Conservation (phyloP, 2,329 filamentous ascomycete genomes). For the Dryadomyces sulphureus region DNA sequence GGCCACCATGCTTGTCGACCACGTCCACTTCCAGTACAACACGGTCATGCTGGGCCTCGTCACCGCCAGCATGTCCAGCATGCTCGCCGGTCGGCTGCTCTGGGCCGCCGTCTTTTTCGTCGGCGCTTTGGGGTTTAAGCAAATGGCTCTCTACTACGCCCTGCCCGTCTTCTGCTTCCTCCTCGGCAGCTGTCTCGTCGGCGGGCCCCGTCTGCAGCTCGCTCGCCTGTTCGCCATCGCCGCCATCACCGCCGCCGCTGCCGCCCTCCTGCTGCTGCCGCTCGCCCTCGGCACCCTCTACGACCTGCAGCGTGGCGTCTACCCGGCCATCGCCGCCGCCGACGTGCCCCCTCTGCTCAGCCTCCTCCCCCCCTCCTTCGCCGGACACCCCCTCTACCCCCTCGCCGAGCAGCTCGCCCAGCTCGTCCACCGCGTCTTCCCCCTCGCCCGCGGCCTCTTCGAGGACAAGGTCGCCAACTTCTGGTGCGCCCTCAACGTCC, state of each 20-base stretch:
- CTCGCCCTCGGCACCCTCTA: slow-evolving; percentile 58
- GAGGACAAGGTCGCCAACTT: slow-evolving; percentile 99
- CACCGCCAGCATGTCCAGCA: slow-evolving; percentile 73
- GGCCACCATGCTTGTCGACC: slow-evolving; percentile 78
- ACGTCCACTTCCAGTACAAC: slow-evolving; percentile 96
- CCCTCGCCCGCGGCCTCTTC: slow-evolving; percentile 88
- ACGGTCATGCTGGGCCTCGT: slow-evolving; percentile 94
- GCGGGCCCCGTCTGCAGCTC: slow-evolving; percentile 54
- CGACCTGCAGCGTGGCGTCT: slow-evolving; percentile 49
- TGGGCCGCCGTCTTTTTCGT: slow-evolving; percentile 95
- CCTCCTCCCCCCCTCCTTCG: neutral
- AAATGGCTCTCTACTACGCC: slow-evolving; percentile 97
- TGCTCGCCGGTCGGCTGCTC: slow-evolving; percentile 68
- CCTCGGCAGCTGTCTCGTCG: slow-evolving; percentile 62
- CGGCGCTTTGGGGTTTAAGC: slow-evolving; percentile 87
- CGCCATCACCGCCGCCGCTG: slow-evolving; percentile 55
- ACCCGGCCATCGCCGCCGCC: slow-evolving; percentile 36
- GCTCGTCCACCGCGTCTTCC: slow-evolving; percentile 83
- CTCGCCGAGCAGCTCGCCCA: slow-evolving; percentile 55
- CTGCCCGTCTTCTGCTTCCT: slow-evolving; percentile 87
- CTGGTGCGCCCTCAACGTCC: slow-evolving; percentile 85
- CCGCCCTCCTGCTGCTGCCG: slow-evolving; percentile 61
- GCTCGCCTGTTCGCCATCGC: slow-evolving; percentile 61
- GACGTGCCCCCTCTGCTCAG: slow-evolving; percentile 34
- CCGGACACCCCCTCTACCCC: neutral